Percentiles rank a stretch among this genome's conserved stretches.
Evolutionary conservation across 805 yeast species (phyloP).

Genomic region (Sugiyamaella chiloensis): DNA sequence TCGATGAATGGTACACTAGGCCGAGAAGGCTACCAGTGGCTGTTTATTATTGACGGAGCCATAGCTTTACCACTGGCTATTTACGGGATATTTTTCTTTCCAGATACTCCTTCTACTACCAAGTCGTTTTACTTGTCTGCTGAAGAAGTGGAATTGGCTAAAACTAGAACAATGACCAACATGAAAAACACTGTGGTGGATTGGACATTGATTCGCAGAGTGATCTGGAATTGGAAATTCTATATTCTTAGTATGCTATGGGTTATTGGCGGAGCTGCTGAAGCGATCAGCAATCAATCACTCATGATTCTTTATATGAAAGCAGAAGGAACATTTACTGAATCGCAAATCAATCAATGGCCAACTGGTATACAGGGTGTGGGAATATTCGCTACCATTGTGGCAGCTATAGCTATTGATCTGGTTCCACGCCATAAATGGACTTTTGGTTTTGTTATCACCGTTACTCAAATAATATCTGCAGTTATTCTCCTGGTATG

Average conservation of each 20-base stretch:
- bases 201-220: neutral
- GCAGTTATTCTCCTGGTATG: slow-evolving; percentile 10
- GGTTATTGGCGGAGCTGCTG: neutral
- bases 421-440: slow-evolving; percentile 7
- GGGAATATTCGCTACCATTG: slow-evolving; percentile 4
- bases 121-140: slow-evolving; percentile 28
- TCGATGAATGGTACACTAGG: slow-evolving; percentile 41
- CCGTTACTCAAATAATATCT: slow-evolving; percentile 3
- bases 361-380: slow-evolving; percentile 9
- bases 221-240: neutral
- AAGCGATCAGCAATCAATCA: neutral
- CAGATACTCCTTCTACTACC: slow-evolving; percentile 42
- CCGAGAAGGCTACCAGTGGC: slow-evolving; percentile 61
- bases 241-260: neutral
- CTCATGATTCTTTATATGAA: slow-evolving; percentile 50
- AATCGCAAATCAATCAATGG: slow-evolving; percentile 8
- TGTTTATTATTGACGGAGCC: slow-evolving; percentile 44
- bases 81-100: slow-evolving; percentile 14
- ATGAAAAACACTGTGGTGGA: neutral
- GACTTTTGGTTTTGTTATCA: slow-evolving; percentile 3
- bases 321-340: neutral
- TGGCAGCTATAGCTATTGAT: neutral
- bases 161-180: slow-evolving; percentile 2
- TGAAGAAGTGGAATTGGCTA: slow-evolving; percentile 28
- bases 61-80: slow-evolving; percentile 18